Evolutionary conservation across 1,284 basidiomycete genomes (phyloP).

Genomic region (Cyathus pygmaeus): DNA sequence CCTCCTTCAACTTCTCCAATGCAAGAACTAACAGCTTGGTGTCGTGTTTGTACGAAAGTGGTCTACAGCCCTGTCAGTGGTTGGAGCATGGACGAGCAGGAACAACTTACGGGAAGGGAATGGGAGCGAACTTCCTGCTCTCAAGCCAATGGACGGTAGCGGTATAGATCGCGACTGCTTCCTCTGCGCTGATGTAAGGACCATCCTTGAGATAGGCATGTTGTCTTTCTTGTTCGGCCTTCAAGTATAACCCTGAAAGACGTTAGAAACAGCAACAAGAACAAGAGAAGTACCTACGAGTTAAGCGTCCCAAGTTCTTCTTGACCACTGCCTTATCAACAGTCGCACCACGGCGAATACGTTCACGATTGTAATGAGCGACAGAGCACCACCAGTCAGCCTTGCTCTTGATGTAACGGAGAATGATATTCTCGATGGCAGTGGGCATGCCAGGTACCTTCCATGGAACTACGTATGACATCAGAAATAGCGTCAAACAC

Average conservation of each 20-base stretch:
- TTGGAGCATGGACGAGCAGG: too few species aligned
- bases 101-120: constrained; percentile 87
- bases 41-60: constrained; percentile 97
- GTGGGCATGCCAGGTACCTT: constrained; percentile 98
- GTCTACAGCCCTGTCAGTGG: too few species aligned
- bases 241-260: constrained; percentile 83
- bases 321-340: constrained; percentile 99
- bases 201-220: constrained; percentile 98
- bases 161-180: constrained; percentile 97
- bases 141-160: constrained; percentile 98
- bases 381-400: constrained; percentile 99
- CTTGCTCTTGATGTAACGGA: constrained; percentile 99
- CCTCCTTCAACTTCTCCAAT: constrained; percentile 96
- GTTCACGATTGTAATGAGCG: constrained; percentile 93
- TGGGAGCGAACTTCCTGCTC: constrained; percentile 94
- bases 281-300: constrained; percentile 59
- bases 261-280: constrained; percentile 13
- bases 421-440: constrained; percentile 98
- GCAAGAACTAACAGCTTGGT: constrained; percentile 95
- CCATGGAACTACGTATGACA: constrained; percentile 76
- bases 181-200: constrained; percentile 96
- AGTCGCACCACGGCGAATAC: constrained; percentile 95
- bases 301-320: constrained; percentile 93
- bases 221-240: constrained; percentile 97
- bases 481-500: neutral